Conservation (phyloP, 2,329 filamentous ascomycete species). For the Aspergillus pseudoviridinutans region DNA sequence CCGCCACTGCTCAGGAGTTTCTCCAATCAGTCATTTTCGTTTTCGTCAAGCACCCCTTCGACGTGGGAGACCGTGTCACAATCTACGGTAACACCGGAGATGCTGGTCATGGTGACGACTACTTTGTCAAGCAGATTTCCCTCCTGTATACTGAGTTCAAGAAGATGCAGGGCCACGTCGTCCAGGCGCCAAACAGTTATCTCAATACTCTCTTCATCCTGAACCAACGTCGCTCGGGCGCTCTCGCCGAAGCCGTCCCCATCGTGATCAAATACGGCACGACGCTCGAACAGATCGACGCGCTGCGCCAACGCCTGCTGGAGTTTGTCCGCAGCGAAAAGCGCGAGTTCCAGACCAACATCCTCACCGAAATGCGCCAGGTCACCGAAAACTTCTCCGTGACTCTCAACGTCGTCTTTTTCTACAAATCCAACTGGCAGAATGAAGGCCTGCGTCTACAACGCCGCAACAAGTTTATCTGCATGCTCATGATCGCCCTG, state of each 20-base stretch:
- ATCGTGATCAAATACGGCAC: slow-evolving; percentile 88
- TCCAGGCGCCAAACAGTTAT: slow-evolving; percentile 91
- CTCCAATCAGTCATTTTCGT: slow-evolving; percentile 92
- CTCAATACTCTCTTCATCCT: slow-evolving; percentile 92
- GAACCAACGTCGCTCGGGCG: slow-evolving; percentile 86
- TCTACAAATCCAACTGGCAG: slow-evolving; percentile 96
- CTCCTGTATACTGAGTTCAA: slow-evolving; percentile 96
- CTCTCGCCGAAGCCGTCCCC: slow-evolving; percentile 78
- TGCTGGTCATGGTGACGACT: slow-evolving; percentile 78
- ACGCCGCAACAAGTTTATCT: slow-evolving; percentile 90
- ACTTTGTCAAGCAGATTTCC: slow-evolving; percentile 92
- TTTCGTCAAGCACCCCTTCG: slow-evolving; percentile 95
- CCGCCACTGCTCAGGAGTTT: slow-evolving; percentile 90
- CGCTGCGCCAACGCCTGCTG: slow-evolving; percentile 72
- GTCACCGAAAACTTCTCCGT: slow-evolving; percentile 81
- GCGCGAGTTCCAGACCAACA: slow-evolving; percentile 81
- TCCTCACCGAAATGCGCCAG: slow-evolving; percentile 76
- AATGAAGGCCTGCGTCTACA: slow-evolving; percentile 88
- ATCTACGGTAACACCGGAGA: slow-evolving; percentile 87
- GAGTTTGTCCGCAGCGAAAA: slow-evolving; percentile 82
- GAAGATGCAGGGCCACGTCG: slow-evolving; percentile 95
- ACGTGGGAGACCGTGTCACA: slow-evolving; percentile 88
- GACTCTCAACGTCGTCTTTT: slow-evolving; percentile 89
- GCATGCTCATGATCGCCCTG: slow-evolving; percentile 83
- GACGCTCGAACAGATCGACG: slow-evolving; percentile 74